A percentile compares a stretch with the other conserved stretches of the same genome.
phyloP scores from a whole-genome alignment of 1,284 basidiomycete species.

The Puccinia coronata region DNA sequence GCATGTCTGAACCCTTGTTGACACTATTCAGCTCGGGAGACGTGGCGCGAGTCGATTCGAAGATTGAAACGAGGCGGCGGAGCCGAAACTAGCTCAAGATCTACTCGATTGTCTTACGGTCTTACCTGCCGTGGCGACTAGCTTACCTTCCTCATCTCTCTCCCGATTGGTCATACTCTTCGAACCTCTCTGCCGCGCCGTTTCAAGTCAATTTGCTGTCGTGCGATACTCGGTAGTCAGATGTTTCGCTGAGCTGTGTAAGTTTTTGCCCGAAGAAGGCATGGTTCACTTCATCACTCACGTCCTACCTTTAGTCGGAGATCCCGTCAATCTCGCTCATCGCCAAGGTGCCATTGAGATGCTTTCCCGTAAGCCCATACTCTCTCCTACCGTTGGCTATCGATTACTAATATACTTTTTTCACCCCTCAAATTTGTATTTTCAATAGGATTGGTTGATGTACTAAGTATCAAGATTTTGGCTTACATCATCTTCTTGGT shows the following conservation, averaged over 20 bases:
- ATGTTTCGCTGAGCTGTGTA: constrained; percentile 83
- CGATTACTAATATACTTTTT: neutral
- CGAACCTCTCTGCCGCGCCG: constrained; percentile 72
- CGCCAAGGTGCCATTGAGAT: constrained; percentile 88
- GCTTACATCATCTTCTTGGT: constrained; percentile 98
- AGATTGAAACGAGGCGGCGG: constrained; percentile 61
- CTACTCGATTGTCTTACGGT: constrained; percentile 91
- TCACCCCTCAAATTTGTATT: constrained; percentile 22
- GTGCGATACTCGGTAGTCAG: constrained; percentile 82
- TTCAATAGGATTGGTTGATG: constrained; percentile 79
- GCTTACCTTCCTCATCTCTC: constrained; percentile 73
- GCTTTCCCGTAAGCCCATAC: constrained; percentile 73
- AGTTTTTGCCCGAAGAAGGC: constrained; percentile 77
- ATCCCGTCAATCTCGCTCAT: constrained; percentile 73
- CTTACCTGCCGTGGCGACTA: constrained; percentile 76
- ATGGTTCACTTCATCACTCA: constrained; percentile 86
- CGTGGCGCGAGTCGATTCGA: constrained; percentile 63
- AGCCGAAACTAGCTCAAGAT: constrained; percentile 70
- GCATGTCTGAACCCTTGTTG: constrained; percentile 76
- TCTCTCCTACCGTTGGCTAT: neutral
- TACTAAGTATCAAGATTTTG: constrained; percentile 87
- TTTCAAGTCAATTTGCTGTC: constrained; percentile 82
- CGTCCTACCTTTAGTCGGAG: constrained; percentile 80
- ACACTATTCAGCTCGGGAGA: constrained; percentile 68
- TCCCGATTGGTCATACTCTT: constrained; percentile 72